phyloP scores from a whole-genome alignment of 2,329 filamentous ascomycete genomes.

The Tolypocladium amazonense region DNA sequence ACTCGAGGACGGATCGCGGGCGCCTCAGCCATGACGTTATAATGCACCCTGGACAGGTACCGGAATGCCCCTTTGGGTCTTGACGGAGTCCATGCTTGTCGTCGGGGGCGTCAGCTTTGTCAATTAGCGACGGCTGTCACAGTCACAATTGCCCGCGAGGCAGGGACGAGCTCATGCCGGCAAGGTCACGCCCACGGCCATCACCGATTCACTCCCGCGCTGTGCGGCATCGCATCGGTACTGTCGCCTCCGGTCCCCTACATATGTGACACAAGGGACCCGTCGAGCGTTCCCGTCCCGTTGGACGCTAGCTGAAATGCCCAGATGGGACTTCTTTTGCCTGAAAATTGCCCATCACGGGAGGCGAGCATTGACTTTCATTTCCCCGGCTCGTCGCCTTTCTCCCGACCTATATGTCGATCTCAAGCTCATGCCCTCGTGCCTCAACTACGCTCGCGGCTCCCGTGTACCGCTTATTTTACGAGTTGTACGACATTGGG shows the following conservation, averaged over 20 bases:
- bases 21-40: neutral
- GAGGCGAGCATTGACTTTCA: neutral
- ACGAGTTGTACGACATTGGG: neutral
- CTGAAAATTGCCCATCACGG: neutral
- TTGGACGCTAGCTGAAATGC: neutral
- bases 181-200: neutral
- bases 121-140: neutral
- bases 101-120: neutral
- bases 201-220: neutral
- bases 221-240: neutral
- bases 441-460: neutral
- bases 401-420: neutral
- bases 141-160: neutral
- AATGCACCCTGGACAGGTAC: neutral
- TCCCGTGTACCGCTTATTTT: neutral
- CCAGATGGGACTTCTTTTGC: neutral
- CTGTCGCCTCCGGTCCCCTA: neutral
- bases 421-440: neutral
- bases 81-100: neutral
- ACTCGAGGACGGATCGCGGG: neutral
- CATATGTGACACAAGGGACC: neutral
- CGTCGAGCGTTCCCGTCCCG: neutral
- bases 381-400: neutral
- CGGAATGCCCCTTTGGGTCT: neutral
- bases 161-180: neutral